Percentiles rank a stretch among this genome's conserved stretches.
Conservation (phyloP, 208 protist genomes). For the Crithidia sp. region DNA sequence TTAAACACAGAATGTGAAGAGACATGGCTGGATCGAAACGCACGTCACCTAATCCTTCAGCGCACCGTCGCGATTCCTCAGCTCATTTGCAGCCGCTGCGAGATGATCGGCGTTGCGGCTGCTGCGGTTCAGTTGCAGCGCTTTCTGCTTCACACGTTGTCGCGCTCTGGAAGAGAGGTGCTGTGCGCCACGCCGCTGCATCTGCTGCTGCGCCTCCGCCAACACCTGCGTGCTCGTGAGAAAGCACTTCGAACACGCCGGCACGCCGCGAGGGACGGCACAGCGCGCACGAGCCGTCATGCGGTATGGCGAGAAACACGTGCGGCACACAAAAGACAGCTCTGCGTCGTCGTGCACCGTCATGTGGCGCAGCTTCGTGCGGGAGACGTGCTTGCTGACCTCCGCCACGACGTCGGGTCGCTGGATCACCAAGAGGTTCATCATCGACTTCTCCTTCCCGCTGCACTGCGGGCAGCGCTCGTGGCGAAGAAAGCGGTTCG, state of each 20-base stretch:
- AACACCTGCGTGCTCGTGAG: conserved; percentile 34
- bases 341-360: conserved; percentile 67
- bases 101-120: conserved; percentile 37
- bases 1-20: neutral
- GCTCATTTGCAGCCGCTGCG: conserved; percentile 39
- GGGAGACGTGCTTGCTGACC: conserved; percentile 54
- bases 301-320: conserved; percentile 66
- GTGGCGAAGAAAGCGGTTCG: conserved; percentile 58
- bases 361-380: conserved; percentile 44
- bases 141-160: conserved; percentile 19
- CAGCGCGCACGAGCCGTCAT: conserved; percentile 75
- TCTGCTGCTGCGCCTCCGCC: conserved; percentile 19
- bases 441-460: conserved; percentile 40
- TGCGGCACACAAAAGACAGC: conserved; percentile 78
- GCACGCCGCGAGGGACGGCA: conserved; percentile 37
- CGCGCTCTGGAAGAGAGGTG: conserved; percentile 12
- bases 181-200: neutral
- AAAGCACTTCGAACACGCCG: conserved; percentile 82
- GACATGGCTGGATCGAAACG: no score
- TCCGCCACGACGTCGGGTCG: conserved; percentile 79
- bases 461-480: conserved; percentile 78
- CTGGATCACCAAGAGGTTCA: conserved; percentile 72
- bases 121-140: conserved; percentile 29
- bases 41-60: conserved; percentile 44
- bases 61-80: conserved; percentile 39